Evolutionary conservation across 2,329 filamentous ascomycete species (phyloP), one percentile per base, ranked within the genome.

Genomic region (Neoarthrinium moseri): DNA sequence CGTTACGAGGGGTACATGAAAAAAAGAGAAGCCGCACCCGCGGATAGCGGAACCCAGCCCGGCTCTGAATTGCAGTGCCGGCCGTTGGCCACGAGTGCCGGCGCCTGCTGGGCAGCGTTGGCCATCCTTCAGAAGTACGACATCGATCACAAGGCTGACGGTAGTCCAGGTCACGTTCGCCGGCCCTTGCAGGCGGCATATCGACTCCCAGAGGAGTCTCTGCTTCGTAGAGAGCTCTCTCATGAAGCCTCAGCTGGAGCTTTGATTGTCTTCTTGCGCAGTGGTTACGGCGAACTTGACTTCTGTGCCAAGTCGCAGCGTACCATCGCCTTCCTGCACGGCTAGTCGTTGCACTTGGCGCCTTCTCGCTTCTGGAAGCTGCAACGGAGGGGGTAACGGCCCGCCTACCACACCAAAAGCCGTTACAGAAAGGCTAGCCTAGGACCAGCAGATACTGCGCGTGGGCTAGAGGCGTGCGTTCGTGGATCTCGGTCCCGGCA

Each of bases 371-470:
- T 43, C 39, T 33, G 39, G 39, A 43, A 43, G 39, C 15, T 43
- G 27, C 29, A 23, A 32, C 26, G 26, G 12, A 33, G 27, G 39
- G 39, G 39, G 26, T 18, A 29, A 29, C 39, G 39, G 39, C 26
- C 39, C 39, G 39, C 39, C 11, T 41, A 41, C 23, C 39, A 43
- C 29, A 40, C 37, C 37, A 18, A 43, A 29, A 30, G 18, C 39
- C 29, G 39, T 43, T 43, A 22, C 39, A 43, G 39, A 43, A 17
- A 22, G 18, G 26, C 26, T 29, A 43, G 11, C 27, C 39, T 29
- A 17, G n/a, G 6, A 30, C 5, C n/a, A 18, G 38, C 26, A 41
- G 23, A 41, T 30, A 23, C 24, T 23, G 38, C 27, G 13, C 15
- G 39, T 29, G 23, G 12, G 17, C 26, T 24, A 11, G 23, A 15